Evolutionary conservation across 148 eudicot genomes (phyloP), one percentile per base, ranked within the genome.

Genomic region (Hydrangea macrophylla): DNA sequence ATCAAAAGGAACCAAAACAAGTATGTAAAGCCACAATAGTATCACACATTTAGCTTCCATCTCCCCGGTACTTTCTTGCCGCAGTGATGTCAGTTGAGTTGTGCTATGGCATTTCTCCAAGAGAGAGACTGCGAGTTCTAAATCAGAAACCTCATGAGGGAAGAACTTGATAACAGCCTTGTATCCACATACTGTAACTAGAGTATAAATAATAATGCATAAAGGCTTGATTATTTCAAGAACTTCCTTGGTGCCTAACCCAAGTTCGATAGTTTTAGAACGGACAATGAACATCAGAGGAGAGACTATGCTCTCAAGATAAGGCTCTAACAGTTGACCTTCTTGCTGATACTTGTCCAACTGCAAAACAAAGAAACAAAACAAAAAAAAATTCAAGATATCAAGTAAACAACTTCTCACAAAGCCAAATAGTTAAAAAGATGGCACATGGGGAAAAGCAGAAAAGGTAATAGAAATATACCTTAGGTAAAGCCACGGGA

Each of bases 61-160:
- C 75, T 90, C 98, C 75, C 98, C 98, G 10, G 96, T 90, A 79
- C 98, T 93, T 79, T 93, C 98, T 74, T 88, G 90, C 70, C 98
- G 79, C 73, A 88, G 68, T 22, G 94, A 86, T 33, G 96, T 79
- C 11, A 36, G 73, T 53, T 90, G 55, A 65, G 70, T 73, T 26
- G 75, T 67, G 55, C 64, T 54, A 69, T 88, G 92, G 70, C 96
- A 90, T 75, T 81, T 93, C 81, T 90, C 96, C 76, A 93, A 74
- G 50, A 93, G 95, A 73, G 92, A 82, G 25, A 93, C 96, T 24
- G 98, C 98, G 65, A 86, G 89, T 75, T 93, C 98, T 40, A 93
- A 74, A 68, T 93, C 98, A 73, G 98, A 90, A 79, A 93, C 98
- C 76, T 93, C 96, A 77, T 93, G 98, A 2, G 98, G 96, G 69